phyloP scores from a whole-genome alignment of 2,329 filamentous ascomycete species.

The Neodidymelliopsis sp. region DNA sequence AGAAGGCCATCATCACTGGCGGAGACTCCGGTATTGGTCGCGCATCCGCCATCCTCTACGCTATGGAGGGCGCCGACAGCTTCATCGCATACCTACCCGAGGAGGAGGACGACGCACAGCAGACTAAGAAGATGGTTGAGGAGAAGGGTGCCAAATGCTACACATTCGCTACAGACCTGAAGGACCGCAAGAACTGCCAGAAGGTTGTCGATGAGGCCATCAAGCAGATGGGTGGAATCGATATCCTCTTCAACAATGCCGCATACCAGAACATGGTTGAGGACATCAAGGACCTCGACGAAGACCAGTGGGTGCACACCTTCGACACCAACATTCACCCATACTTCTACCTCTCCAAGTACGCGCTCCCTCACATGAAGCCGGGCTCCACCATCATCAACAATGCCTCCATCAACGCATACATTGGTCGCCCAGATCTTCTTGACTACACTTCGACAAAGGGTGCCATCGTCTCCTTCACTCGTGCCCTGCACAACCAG shows the following conservation, averaged over 20 bases:
- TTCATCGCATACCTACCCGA: conserved; percentile 77
- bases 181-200: conserved; percentile 71
- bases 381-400: conserved; percentile 82
- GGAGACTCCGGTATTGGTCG: conserved; percentile 83
- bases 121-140: conserved; percentile 76
- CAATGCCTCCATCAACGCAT: conserved; percentile 83
- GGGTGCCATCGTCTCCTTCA: conserved; percentile 81
- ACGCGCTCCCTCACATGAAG: conserved; percentile 76
- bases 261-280: conserved; percentile 77
- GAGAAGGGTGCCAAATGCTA: conserved; percentile 71
- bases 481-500: conserved; percentile 78
- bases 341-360: conserved; percentile 82
- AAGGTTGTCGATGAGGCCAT: conserved; percentile 72
- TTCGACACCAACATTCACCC: conserved; percentile 86
- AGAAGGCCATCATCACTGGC: conserved; percentile 80
- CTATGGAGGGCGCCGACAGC: conserved; percentile 79
- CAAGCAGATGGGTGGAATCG: conserved; percentile 70
- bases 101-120: conserved; percentile 77
- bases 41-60: conserved; percentile 77
- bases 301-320: conserved; percentile 82
- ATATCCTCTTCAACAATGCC: conserved; percentile 77
- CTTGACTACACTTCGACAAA: conserved; percentile 84
- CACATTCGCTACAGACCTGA: conserved; percentile 70
- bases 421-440: conserved; percentile 79
- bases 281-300: conserved; percentile 73